A percentile compares a stretch with the other conserved stretches of the same genome.
phyloP scores from a whole-genome alignment of 805 yeast species.

The Yarrowia deformans region DNA sequence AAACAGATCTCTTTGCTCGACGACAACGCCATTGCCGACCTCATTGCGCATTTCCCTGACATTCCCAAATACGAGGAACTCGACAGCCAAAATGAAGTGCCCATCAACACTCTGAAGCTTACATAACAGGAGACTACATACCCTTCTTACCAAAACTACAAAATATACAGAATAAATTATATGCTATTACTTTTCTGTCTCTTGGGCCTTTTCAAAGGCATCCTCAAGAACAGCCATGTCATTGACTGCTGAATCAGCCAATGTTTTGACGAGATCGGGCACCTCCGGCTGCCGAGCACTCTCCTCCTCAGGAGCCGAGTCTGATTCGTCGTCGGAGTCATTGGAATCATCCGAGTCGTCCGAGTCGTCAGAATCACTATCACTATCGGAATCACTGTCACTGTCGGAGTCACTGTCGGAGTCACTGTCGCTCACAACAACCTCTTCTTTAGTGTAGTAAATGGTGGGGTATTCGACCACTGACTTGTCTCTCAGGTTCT shows the following conservation, averaged over 20 bases:
- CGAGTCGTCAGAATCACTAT: constrained; percentile 34
- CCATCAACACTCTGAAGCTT: background rate
- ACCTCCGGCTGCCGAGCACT: constrained; percentile 11
- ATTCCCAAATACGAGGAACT: constrained; percentile 32
- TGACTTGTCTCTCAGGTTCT: constrained; percentile 60
- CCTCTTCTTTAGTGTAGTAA: constrained; percentile 44
- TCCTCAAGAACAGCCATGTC: constrained; percentile 1
- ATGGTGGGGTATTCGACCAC: constrained; percentile 84
- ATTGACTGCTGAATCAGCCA: constrained; percentile 2
- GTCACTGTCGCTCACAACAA: constrained; percentile 40
- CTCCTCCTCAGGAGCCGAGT: constrained; percentile 30
- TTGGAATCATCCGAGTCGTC: constrained; percentile 2
- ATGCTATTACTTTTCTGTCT: constrained; percentile 2
- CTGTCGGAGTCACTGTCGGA: constrained; percentile 18
- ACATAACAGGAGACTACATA: background rate
- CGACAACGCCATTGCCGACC: constrained; percentile 47
- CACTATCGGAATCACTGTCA: constrained; percentile 28
- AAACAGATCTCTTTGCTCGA: constrained; percentile 62
- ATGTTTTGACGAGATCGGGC: background rate
- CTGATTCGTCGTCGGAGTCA: constrained; percentile 16
- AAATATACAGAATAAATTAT: constrained; percentile 8
- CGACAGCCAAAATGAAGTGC: background rate
- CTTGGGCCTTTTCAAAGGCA: constrained; percentile 23
- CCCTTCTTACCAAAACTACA: background rate
- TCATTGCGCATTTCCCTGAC: constrained; percentile 51